Percentiles rank a stretch among this genome's conserved stretches.
Conservation (phyloP, 805 yeast species). For the Lipomyces lipofer region DNA sequence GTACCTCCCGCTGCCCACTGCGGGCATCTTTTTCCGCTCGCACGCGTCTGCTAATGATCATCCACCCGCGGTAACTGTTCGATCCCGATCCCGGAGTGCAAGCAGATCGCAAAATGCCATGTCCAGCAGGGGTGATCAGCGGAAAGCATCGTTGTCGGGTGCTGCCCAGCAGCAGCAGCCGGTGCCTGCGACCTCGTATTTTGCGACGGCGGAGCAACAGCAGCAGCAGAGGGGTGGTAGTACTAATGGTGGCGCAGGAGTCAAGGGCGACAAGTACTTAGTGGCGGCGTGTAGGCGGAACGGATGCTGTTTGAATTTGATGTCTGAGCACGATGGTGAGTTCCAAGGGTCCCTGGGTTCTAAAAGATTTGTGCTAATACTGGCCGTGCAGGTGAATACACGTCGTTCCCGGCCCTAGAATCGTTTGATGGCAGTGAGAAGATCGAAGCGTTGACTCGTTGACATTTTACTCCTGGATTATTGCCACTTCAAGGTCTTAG, state of each 20-base stretch:
- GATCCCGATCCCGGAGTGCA: too few relatives aligned
- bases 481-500: too few relatives aligned
- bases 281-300: constrained; percentile 16
- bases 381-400: constrained; percentile 12
- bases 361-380: neutral
- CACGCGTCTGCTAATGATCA: constrained; percentile 3
- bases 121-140: too few relatives aligned
- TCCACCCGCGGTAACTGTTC: too few relatives aligned
- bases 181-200: too few relatives aligned
- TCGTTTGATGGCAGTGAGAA: constrained; percentile 6
- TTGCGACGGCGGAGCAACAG: too few relatives aligned
- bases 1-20: constrained; percentile 15
- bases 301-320: constrained; percentile 18
- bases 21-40: constrained; percentile 13
- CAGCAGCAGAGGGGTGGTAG: too few relatives aligned
- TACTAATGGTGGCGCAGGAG: too few relatives aligned
- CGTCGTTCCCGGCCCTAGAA: constrained; percentile 22
- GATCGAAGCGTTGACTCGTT: too few relatives aligned
- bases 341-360: neutral
- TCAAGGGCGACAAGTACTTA: constrained; percentile 4
- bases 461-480: too few relatives aligned
- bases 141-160: neutral
- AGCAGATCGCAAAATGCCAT: too few relatives aligned
- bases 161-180: neutral
- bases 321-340: constrained; percentile 16